Evolutionary conservation across 2,329 filamentous ascomycete genomes (phyloP), one percentile per base, ranked within the genome.

Genomic region (Microsporum ferrugineum): DNA sequence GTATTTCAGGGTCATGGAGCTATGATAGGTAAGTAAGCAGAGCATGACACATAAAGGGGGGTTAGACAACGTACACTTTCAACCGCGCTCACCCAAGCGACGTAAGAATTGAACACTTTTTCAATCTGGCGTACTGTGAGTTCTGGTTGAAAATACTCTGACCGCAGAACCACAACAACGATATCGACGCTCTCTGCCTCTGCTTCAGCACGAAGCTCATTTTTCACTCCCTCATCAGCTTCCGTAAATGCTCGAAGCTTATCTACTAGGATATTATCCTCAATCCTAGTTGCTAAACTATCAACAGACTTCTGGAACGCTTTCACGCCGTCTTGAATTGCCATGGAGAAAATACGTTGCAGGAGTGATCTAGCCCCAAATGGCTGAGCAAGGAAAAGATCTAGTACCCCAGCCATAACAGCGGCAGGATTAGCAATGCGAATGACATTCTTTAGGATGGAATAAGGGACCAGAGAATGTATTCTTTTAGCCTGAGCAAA

Each of bases 401-500:
- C 94, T 27, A 99, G 81, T 51, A 97, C 86, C 23, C 88, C 88
- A n/a, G 88, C 89, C 92, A 99, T 97, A 65, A 99, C 94, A 4
- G 91, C 90, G 0, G 92, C 92, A 1, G 94, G 94, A 68, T 99
- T 99, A 27, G 94, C 91, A 67, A 97, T 90, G 61, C 92, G 86
- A 69, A 99, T 97, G 55, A 96, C 90, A 71, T 97, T 96, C 78
- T 99, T 99, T 71, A 99, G 80, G 57, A 96, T 79, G 0, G 87
- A 88, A 71, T 99, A 99, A 0, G 94, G 94, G 51, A 99, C 88
- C 61, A 97, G 82, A 0, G 91, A 96, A 72, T 99, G 94, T 59
- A 97, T 96, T 63, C 89, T 85, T 76, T 92, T 96, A 3, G 88
- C 86, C 74, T 99, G 94, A 0, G 91, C 90, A 72, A 97, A 97